Base-by-base conservation (phyloP, 495 filamentous ascomycete species). In the Hypoxylon trugodes region DNA sequence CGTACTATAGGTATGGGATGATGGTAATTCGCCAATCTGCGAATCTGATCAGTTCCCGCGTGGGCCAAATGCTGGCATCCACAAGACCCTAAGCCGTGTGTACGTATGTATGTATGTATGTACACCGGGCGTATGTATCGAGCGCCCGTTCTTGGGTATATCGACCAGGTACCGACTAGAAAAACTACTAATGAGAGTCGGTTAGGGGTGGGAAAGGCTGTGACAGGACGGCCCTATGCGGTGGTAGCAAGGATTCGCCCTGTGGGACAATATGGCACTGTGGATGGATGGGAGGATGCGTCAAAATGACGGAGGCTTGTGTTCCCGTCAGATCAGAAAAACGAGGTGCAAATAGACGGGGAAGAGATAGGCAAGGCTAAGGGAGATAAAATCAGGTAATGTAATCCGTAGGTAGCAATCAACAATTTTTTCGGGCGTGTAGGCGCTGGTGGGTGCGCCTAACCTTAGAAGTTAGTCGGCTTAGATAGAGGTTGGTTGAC, bases 201-300 rank as follows among this genome's bases (percentile, higher is more conserved):
- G 59, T 47, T 55, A 33, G 56, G 53, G 54, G 26, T 21, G 24
- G 21, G 37, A 43, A 59, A 55, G 36, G 49, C 53, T 59, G 59
- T 68, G 65, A 68, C 65, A 64, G 59, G 49, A 68, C 59, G 65
- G 59, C 59, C 59, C 53, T 63, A 64, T 68, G 65, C 65, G 64
- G 65, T 64, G 30, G 52, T 58, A 49, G 53, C 64, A 67, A 67
- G 64, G 64, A 67, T 67, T 61, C 40, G 37, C 51, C 49, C 53
- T 61, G 58, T 67, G 64, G 64, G 57, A 66, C 63, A n/a, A 52
- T 57, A 66, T 57, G 63, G 28, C 52, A 66, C 63, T 24, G 51
- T 48, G 57, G 42, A 54, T 42, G 50, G 40, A n/a, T n/a, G n/a
- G n/a, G n/a, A 68, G 54, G 59, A 64, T 68, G 59, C 54, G 59